A percentile compares a stretch with the other conserved stretches of the same genome.
Conservation (phyloP, 129 eudicot species). For the Flaveria trinervia region DNA sequence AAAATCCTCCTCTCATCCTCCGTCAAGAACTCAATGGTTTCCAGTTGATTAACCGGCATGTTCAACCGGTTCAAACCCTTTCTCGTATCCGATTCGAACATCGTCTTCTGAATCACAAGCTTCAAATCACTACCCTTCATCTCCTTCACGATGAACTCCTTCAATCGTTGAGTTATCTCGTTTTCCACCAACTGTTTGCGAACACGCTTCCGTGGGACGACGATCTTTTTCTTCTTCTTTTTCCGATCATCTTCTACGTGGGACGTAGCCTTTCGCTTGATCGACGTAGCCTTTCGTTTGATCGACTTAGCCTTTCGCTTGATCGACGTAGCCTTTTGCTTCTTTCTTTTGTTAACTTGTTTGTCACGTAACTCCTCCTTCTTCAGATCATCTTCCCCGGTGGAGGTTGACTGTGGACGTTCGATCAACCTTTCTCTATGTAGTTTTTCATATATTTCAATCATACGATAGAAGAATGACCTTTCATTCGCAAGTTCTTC, state of each 20-base stretch:
- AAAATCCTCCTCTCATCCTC: background rate
- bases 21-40: constrained; percentile 9
- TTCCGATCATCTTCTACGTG: background rate
- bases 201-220: background rate
- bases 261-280: background rate
- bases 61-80: constrained; percentile 13
- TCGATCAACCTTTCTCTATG: background rate
- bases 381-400: background rate
- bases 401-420: background rate
- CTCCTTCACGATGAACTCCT: constrained; percentile 13
- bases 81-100: constrained; percentile 3
- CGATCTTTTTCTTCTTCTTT: background rate
- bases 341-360: background rate
- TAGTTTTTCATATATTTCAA: background rate
- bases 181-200: background rate
- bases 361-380: background rate
- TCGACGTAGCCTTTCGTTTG: background rate
- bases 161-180: constrained; percentile 3
- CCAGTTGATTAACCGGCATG: constrained; percentile 25
- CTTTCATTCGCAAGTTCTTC: background rate
- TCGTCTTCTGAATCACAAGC: constrained; percentile 24
- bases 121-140: constrained; percentile 13
- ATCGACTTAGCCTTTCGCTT: background rate
- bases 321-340: background rate
- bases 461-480: background rate